Conservation (phyloP, 1,284 basidiomycete species). For the Puccinia coronata region DNA sequence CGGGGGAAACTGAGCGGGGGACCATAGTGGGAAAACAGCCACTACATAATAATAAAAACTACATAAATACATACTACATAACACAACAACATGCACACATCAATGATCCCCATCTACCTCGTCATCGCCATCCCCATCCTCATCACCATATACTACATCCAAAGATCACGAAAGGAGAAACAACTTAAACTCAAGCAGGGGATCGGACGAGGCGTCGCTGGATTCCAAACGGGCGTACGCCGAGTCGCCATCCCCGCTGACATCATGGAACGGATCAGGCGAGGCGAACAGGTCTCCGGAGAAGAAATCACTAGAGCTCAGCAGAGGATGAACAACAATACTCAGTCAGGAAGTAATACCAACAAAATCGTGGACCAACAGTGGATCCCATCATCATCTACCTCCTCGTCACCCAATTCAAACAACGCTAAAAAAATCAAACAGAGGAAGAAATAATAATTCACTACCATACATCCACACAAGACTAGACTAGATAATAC, state of each 20-base stretch:
- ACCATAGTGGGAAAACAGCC: too few species aligned
- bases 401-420: neutral
- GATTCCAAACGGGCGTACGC: conserved; percentile 32
- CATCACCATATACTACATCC: conserved; percentile 10
- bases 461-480: neutral
- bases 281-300: conserved; percentile 41
- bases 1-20: too few species aligned
- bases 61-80: too few species aligned
- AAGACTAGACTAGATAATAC: too few species aligned
- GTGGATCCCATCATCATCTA: conserved; percentile 12
- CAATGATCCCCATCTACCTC: conserved; percentile 41
- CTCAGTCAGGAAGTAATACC: neutral
- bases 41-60: too few species aligned
- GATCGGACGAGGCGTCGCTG: conserved; percentile 42
- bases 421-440: conserved; percentile 2
- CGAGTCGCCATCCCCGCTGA: conserved; percentile 37
- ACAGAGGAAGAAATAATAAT: conserved; percentile 1
- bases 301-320: conserved; percentile 43
- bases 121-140: conserved; percentile 1
- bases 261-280: conserved; percentile 38
- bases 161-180: neutral
- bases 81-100: conserved; percentile 10
- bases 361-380: conserved; percentile 21
- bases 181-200: conserved; percentile 28
- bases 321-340: conserved; percentile 14